A percentile compares a stretch with the other conserved stretches of the same genome.
These are phyloP conservation scores for Seiridium unicorne DNA, from an alignment of 2,329 filamentous ascomycete genomes.

Conservation along the genomic window DNA sequence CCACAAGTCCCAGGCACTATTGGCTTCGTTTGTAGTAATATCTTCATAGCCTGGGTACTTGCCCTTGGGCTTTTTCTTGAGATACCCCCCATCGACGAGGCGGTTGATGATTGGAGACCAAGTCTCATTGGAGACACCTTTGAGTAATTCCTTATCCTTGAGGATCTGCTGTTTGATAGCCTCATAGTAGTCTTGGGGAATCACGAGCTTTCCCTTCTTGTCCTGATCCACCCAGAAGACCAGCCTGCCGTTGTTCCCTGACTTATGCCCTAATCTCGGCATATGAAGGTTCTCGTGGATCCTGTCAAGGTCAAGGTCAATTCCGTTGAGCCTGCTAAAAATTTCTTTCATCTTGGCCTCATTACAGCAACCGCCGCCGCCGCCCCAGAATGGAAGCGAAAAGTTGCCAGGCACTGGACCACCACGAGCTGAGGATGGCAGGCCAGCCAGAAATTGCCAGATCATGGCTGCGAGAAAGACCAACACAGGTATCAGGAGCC, in stretches of 20 bases:
- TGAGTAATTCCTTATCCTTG: conserved; percentile 1
- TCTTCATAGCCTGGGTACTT: not conserved
- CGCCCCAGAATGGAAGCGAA: not conserved
- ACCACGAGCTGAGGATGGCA: not conserved
- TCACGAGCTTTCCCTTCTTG: not conserved
- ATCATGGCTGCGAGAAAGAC: not conserved
- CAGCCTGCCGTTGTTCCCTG: not conserved
- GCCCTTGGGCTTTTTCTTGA: not conserved
- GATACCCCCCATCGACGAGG: not conserved
- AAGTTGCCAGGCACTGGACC: not conserved
- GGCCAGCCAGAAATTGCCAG: not conserved
- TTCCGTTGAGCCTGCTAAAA: not conserved
- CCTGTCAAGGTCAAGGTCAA: not conserved
- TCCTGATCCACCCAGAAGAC: not conserved
- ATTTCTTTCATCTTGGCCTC: not conserved
- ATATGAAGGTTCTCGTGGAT: not conserved
- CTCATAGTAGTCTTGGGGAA: not conserved
- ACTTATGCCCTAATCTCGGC: not conserved
- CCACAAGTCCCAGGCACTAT: conserved; percentile 51
- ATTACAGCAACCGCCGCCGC: not conserved
- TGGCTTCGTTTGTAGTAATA: conserved; percentile 19
- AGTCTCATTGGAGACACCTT: not conserved
- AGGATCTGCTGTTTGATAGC: not conserved
- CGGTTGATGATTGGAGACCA: conserved; percentile 1
- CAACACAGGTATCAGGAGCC: not conserved